Conservation (phyloP, 2,329 filamentous ascomycete genomes). For the Colletotrichum higginsianum region DNA sequence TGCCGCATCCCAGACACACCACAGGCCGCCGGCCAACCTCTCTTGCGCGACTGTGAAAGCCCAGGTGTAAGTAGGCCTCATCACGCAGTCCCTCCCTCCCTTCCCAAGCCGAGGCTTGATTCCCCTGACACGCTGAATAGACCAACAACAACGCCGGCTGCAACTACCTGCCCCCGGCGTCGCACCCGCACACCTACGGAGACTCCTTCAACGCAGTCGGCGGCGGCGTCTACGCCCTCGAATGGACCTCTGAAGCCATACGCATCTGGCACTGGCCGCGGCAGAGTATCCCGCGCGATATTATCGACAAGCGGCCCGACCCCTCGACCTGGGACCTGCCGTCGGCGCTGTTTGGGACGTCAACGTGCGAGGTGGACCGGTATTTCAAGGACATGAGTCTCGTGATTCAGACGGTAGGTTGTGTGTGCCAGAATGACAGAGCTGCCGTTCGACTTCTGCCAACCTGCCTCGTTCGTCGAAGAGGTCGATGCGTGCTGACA, state of each 20-base stretch:
- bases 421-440: background rate
- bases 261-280: conserved; percentile 84
- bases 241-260: conserved; percentile 79
- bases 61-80: conserved; percentile 38
- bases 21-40: conserved; percentile 32
- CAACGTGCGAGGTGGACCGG: conserved; percentile 74
- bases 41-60: conserved; percentile 47
- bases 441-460: background rate
- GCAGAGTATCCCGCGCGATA: conserved; percentile 75
- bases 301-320: conserved; percentile 70
- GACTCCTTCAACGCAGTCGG: conserved; percentile 75
- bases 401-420: conserved; percentile 75
- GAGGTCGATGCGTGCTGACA: conserved; percentile 5
- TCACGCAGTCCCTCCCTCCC: background rate
- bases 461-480: background rate
- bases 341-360: conserved; percentile 76
- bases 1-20: conserved; percentile 48
- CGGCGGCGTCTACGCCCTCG: conserved; percentile 79
- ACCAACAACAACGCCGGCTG: conserved; percentile 60
- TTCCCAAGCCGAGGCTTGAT: background rate
- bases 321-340: conserved; percentile 79
- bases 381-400: conserved; percentile 80
- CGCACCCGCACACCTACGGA: conserved; percentile 68
- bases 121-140: conserved; percentile 12
- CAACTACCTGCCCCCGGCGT: conserved; percentile 57